These are phyloP conservation scores for Mycena metata DNA, from an alignment of 768 basidiomycete species.

Conservation along the genomic window DNA sequence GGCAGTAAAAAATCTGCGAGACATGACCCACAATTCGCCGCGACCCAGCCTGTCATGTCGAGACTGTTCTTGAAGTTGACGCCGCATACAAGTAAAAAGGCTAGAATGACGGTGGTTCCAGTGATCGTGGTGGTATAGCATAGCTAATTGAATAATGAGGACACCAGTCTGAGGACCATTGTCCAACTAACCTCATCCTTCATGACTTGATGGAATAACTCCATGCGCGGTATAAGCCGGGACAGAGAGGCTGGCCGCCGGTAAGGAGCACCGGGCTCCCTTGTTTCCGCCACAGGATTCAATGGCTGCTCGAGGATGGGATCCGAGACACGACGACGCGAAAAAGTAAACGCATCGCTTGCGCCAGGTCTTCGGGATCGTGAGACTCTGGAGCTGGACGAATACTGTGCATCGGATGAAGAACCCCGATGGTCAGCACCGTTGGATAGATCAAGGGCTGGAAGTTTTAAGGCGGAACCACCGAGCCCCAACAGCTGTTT, in stretches of 20 bases:
- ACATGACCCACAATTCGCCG: constrained; percentile 62
- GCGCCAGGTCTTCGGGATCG: constrained; percentile 8
- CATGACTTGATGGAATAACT: constrained; percentile 68
- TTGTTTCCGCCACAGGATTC: constrained; percentile 17
- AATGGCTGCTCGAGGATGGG: constrained; percentile 33
- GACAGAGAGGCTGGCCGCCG: constrained; percentile 47
- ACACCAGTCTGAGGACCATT: not conserved
- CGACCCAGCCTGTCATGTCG: constrained; percentile 65
- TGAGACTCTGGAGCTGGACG: constrained; percentile 8
- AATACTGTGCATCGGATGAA: constrained; percentile 8
- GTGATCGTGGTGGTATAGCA: constrained; percentile 69
- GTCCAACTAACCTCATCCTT: constrained; percentile 68
- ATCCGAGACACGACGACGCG: constrained; percentile 13
- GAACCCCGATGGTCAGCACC: not conserved
- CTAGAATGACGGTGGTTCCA: constrained; percentile 60
- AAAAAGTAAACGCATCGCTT: constrained; percentile 1
- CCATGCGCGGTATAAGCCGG: constrained; percentile 65
- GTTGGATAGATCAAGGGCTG: constrained; percentile 12
- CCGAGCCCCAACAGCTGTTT: constrained; percentile 51
- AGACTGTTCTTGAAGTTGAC: constrained; percentile 61
- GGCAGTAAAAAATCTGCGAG: not conserved
- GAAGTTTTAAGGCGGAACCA: not conserved
- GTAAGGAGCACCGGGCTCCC: constrained; percentile 29
- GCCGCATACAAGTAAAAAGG: constrained; percentile 64
- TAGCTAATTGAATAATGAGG: constrained; percentile 51